Conservation (phyloP, 1,284 basidiomycete genomes). For the Marasmius oreades region DNA sequence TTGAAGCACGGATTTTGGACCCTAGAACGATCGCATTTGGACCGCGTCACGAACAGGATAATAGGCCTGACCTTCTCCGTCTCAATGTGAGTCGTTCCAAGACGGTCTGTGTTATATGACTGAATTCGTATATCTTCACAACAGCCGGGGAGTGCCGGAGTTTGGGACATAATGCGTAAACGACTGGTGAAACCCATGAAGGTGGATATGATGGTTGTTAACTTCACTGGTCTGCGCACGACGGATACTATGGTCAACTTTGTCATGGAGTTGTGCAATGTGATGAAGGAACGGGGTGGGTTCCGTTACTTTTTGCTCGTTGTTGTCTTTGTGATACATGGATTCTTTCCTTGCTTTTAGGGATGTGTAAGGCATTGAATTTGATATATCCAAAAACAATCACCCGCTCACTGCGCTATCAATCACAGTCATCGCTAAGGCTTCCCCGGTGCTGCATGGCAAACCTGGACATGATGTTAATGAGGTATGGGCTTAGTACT, state of each 20-base stretch:
- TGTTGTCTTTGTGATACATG: background rate
- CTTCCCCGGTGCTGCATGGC: no score
- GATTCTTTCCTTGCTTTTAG: background rate
- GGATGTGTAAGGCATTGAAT: constrained; percentile 4
- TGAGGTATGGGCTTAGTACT: no score
- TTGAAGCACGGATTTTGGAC: constrained; percentile 27
- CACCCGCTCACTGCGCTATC: no score
- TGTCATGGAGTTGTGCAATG: constrained; percentile 19
- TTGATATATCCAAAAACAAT: background rate
- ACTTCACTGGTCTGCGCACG: constrained; percentile 21
- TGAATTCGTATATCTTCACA: background rate
- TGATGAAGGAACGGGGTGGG: constrained; percentile 27
- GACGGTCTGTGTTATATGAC: background rate
- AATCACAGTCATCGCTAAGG: no score
- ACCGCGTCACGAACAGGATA: background rate
- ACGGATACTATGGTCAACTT: constrained; percentile 18
- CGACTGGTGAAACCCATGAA: constrained; percentile 25
- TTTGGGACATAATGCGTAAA: constrained; percentile 35
- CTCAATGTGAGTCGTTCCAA: background rate
- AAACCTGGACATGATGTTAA: background rate
- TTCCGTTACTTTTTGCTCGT: constrained; percentile 4
- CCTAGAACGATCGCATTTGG: constrained; percentile 27
- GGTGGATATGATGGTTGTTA: constrained; percentile 29
- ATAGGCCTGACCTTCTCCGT: background rate
- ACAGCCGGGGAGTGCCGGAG: constrained; percentile 22